A percentile compares a stretch with the other conserved stretches of the same genome.
Conservation (phyloP, 2,329 filamentous ascomycete species). For the Exophiala aquamarina region DNA sequence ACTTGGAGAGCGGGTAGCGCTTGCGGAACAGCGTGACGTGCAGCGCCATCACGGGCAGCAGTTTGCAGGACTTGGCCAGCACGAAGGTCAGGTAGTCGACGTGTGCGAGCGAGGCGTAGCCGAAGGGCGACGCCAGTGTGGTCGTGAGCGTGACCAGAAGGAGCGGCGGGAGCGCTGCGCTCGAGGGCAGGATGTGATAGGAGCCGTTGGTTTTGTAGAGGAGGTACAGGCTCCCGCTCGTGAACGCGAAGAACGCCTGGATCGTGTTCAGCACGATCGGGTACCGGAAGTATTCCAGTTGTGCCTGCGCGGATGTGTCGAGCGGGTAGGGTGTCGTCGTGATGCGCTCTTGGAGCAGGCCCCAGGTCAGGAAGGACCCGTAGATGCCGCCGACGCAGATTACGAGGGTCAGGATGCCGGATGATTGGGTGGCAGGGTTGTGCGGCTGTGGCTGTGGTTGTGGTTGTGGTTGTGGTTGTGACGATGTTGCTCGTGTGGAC, state of each 20-base stretch:
- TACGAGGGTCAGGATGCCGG: constrained; percentile 70
- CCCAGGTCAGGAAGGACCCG: constrained; percentile 94
- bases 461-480: constrained; percentile 30
- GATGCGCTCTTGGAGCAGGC: constrained; percentile 92
- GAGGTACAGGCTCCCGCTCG: constrained; percentile 81
- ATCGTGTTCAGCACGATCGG: constrained; percentile 95
- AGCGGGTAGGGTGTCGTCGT: constrained; percentile 79
- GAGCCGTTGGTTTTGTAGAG: constrained; percentile 57
- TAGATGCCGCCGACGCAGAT: constrained; percentile 95
- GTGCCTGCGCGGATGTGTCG: constrained; percentile 43
- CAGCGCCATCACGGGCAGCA: constrained; percentile 95
- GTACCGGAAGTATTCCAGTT: constrained; percentile 78
- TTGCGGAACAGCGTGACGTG: constrained; percentile 90
- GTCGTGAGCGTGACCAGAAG: constrained; percentile 82
- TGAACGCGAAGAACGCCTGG: constrained; percentile 84
- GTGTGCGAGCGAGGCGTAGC: constrained; percentile 86
- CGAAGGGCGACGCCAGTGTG: constrained; percentile 90
- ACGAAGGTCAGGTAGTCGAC: constrained; percentile 99
- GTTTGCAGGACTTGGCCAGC: constrained; percentile 95
- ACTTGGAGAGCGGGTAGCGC: constrained; percentile 93
- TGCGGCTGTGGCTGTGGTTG: no score
- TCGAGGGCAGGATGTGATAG: constrained; percentile 70
- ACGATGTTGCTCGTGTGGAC: constrained; percentile 31
- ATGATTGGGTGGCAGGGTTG: no score
- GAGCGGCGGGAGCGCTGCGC: constrained; percentile 72